phyloP scores from a whole-genome alignment of 2,329 filamentous ascomycete species.

The Lojkania enalia region DNA sequence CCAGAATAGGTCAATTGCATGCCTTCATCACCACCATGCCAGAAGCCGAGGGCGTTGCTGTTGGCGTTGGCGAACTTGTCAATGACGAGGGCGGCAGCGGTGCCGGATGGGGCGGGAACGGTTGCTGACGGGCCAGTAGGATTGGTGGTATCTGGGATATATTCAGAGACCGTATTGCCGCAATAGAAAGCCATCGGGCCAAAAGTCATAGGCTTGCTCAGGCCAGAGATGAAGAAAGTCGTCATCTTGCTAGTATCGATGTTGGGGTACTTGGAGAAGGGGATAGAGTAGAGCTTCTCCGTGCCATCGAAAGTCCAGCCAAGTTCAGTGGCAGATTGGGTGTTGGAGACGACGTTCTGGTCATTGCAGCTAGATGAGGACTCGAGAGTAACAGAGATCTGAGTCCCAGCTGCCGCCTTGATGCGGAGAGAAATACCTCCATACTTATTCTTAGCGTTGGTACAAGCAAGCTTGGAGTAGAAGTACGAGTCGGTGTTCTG shows the following conservation, averaged over 20 bases:
- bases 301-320: slow-evolving; percentile 64
- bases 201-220: slow-evolving; percentile 54
- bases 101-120: slow-evolving; percentile 55
- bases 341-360: slow-evolving; percentile 37
- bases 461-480: slow-evolving; percentile 60
- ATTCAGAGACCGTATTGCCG: slow-evolving; percentile 55
- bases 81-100: slow-evolving; percentile 58
- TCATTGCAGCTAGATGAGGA: slow-evolving; percentile 53
- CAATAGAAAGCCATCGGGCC: slow-evolving; percentile 65
- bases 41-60: slow-evolving; percentile 64
- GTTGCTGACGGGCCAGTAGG: slow-evolving; percentile 52
- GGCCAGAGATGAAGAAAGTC: slow-evolving; percentile 55
- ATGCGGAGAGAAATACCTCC: slow-evolving; percentile 61
- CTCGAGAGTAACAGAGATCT: slow-evolving; percentile 56
- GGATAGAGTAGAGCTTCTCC: slow-evolving; percentile 62
- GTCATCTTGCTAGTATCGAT: slow-evolving; percentile 58
- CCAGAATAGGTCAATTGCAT: slow-evolving; percentile 57
- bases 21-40: slow-evolving; percentile 67
- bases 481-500: slow-evolving; percentile 57
- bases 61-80: slow-evolving; percentile 61
- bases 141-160: slow-evolving; percentile 50
- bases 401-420: slow-evolving; percentile 57
- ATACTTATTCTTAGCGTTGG: slow-evolving; percentile 55
- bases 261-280: slow-evolving; percentile 56
- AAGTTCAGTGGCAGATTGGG: slow-evolving; percentile 53